A percentile compares a stretch with the other conserved stretches of the same genome.
Conservation (phyloP, 192 early-diverging fungal genomes). For the Obelidium mucronatum region DNA sequence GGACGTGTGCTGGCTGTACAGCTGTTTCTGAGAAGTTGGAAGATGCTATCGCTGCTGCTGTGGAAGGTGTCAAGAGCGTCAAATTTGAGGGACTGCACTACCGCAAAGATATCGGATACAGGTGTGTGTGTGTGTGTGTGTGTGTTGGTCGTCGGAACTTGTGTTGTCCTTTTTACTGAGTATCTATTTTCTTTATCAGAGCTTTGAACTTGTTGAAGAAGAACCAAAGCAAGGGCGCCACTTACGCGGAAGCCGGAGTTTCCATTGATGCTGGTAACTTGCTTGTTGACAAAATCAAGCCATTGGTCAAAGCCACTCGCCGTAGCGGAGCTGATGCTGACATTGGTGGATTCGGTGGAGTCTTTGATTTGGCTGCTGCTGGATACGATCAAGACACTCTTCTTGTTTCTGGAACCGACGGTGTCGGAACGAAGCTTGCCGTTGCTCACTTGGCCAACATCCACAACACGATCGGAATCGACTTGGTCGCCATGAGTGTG, state of each 20-base stretch:
- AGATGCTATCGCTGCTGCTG: conserved; percentile 81
- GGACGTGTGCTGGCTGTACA: conserved; percentile 97
- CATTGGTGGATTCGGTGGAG: conserved; percentile 97
- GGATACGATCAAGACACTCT: conserved; percentile 90
- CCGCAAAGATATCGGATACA: conserved; percentile 93
- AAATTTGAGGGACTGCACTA: conserved; percentile 89
- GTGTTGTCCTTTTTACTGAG: too few relatives aligned
- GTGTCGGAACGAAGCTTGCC: conserved; percentile 98
- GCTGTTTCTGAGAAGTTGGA: conserved; percentile 77
- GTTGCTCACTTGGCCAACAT: conserved; percentile 86
- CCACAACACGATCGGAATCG: conserved; percentile 94
- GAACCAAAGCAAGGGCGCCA: conserved; percentile 65
- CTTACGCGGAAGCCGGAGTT: conserved; percentile 97
- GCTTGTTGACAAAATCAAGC: conserved; percentile 95
- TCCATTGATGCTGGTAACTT: conserved; percentile 95
- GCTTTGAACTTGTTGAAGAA: conserved; percentile 58
- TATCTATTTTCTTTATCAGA: too few relatives aligned
- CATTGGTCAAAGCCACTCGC: conserved; percentile 90
- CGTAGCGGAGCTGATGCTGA: conserved; percentile 95
- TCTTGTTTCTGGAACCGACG: conserved; percentile 97
- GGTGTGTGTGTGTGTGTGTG: conserved; percentile 34
- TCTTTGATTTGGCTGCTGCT: conserved; percentile 94
- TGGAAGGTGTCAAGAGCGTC: conserved; percentile 63
- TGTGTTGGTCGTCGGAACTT: too few relatives aligned
- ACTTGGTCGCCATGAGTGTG: conserved; percentile 99